Base-by-base conservation (phyloP, 1,139 yeast genomes). In the Suhomyces coccinellae region DNA sequence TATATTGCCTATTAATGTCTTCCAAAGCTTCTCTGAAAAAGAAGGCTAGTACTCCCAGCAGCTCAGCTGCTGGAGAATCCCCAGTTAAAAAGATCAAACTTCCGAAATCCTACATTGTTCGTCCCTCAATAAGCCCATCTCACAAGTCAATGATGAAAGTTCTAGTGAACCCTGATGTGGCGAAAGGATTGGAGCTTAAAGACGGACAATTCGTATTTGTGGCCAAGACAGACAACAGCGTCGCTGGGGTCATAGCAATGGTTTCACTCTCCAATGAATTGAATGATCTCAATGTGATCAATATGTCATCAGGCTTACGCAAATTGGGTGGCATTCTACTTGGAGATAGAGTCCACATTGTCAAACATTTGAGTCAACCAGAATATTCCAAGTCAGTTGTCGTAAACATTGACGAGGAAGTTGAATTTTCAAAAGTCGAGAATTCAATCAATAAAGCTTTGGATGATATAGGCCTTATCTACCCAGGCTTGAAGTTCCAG, bases 261-360 rank as follows among this genome's bases (percentile, higher is more conserved):
- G 60, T 75, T 2, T 72, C 71, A 33, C 57, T 68, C 2, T 75
- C 74, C 17, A 56, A 54, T 1, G 76, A 69, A 4, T 63, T 69
- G 10, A 58, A 65, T 9, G 71, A 78, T 15, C 54, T 62, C n/a
- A 80, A 83, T 52, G 81, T 85, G 4, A 62, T 86, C 2, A 71
- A 75, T 38, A 53, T 88, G 1, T 76, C 89, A 2, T 51, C 65
- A 1, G 54, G 69, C 5, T 61, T 81, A 36, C 66, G 95, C 48
- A 61, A 67, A 2, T 67, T 83, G 16, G 77, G 80, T 1, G 87
- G 85, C 9, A 57, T 86, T 4, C 61, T 86, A 7, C 67, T 86
- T 10, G 97, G 97, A 26, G 96, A 89, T 55, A 67, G 96, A 46
- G 66, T 87, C 1, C 67, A 67, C 17, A 54, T 90, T 0, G 58